Evolutionary conservation across 805 yeast genomes (phyloP).

Genomic region (Yamadazyma sp.): DNA sequence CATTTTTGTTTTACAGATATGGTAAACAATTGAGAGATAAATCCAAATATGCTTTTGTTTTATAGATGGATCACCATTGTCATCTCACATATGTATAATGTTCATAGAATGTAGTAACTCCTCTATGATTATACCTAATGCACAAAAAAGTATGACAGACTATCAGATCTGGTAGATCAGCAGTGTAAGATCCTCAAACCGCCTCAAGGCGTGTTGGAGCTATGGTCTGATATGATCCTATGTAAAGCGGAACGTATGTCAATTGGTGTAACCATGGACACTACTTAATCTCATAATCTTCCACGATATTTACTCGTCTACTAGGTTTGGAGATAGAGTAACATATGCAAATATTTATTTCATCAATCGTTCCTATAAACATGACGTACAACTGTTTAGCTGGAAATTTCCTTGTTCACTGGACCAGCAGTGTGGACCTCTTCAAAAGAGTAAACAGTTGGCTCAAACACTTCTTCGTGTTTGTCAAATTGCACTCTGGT

Average conservation of each 20-base stretch:
- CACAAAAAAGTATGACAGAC: too few relatives aligned
- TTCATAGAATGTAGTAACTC: too few relatives aligned
- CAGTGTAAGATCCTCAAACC: too few relatives aligned
- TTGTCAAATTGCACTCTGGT: constrained; percentile 13
- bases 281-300: too few relatives aligned
- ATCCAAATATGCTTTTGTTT: constrained; percentile 16
- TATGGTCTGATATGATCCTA: too few relatives aligned
- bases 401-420: constrained; percentile 26
- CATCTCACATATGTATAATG: too few relatives aligned
- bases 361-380: constrained; percentile 6
- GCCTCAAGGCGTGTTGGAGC: too few relatives aligned
- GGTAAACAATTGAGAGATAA: constrained; percentile 39
- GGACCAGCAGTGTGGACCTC: constrained; percentile 46
- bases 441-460: constrained; percentile 40
- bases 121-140: too few relatives aligned
- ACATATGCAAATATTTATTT: constrained; percentile 2
- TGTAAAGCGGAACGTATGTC: too few relatives aligned
- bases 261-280: too few relatives aligned
- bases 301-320: background rate
- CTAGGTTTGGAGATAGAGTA: background rate
- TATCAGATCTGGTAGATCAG: too few relatives aligned
- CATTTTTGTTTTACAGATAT: constrained; percentile 50
- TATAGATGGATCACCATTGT: too few relatives aligned
- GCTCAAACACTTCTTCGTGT: constrained; percentile 34
- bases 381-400: constrained; percentile 1